phyloP scores from a whole-genome alignment of 345 rosid genomes.

The Salix viminalis region DNA sequence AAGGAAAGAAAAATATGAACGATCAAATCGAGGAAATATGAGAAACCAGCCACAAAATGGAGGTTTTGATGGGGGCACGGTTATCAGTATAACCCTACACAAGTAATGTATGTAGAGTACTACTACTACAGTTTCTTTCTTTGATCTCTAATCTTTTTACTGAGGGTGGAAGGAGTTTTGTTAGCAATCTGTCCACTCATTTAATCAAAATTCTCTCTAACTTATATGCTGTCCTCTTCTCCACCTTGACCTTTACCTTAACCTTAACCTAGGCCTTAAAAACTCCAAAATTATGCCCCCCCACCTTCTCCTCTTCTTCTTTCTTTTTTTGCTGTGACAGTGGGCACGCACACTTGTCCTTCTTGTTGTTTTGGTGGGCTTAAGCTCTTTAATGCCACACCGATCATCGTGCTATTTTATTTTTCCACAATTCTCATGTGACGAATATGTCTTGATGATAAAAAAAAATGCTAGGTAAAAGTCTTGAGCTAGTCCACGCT shows the following conservation, averaged over 20 bases:
- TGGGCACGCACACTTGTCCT: background rate
- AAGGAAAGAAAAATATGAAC: conserved; percentile 31
- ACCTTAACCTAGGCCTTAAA: background rate
- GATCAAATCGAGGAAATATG: conserved; percentile 55
- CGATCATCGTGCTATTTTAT: no score
- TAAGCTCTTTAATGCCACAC: background rate
- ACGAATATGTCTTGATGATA: no score
- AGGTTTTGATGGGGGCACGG: conserved; percentile 10
- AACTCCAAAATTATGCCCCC: no score
- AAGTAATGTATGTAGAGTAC: background rate
- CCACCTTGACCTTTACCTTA: background rate
- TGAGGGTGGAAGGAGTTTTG: background rate
- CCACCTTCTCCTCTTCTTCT: background rate
- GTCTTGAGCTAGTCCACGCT: no score
- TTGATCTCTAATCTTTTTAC: background rate
- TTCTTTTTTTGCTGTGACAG: background rate
- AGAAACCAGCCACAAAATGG: background rate
- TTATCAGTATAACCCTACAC: background rate
- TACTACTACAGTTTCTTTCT: background rate
- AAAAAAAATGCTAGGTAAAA: no score
- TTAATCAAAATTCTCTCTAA: conserved; percentile 15
- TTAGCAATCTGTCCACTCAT: conserved; percentile 19
- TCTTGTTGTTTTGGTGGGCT: background rate
- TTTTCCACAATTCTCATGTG: no score
- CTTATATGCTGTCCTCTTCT: conserved; percentile 10